Base-by-base conservation (phyloP, 352 stramenopile genomes). In the Globisporangium cederbergense region DNA sequence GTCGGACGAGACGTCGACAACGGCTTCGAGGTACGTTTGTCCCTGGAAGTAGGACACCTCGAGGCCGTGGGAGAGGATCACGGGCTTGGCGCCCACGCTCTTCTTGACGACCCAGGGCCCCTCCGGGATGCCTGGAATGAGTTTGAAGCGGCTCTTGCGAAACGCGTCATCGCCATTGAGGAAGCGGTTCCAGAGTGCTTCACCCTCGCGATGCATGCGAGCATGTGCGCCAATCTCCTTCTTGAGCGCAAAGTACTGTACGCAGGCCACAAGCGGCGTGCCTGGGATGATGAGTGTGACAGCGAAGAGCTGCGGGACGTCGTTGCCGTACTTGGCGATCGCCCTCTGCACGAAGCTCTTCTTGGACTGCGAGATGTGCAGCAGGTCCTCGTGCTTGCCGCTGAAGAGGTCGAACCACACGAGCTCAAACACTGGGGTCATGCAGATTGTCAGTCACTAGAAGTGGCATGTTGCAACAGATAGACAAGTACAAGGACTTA, bases 341-440 rank as follows among this genome's bases (percentile, higher is more conserved):
- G 81, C 82, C 36, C 78, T 84, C 53, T 84, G 74, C 6, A 77
- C 75, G 62, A 93, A 90, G 54, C 81, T 91, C 66, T 91, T 88
- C 30, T 75, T 81, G 52, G 76, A 84, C 62, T 85, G 73, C 10
- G 67, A 81, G 16, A 92, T 78, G 63, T 93, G 80, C 30, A 91
- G 70, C 34, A 95, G 67, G 30, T 90, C 78, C 13, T 82, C 71
- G 43, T 86, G 72, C 22, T 88, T 78, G 47, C 86, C 83, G 56
- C 77, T 81, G 58, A 95, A 90, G 36, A 90, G 64, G 56, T 95
- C 86, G 55, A 95, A 90, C 86, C 86, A 95, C 47, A 95, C 61
- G 38, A 95, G 72, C 58, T 93, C 86, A 57, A 91, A 91, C 59
- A 93, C 85, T 94, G 55, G 9, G 36, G 18, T 22, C 9, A 38